A percentile compares a stretch with the other conserved stretches of the same genome.
Evolutionary conservation across 257 asterid genomes (phyloP).

Genomic region (Echium plantagineum): DNA sequence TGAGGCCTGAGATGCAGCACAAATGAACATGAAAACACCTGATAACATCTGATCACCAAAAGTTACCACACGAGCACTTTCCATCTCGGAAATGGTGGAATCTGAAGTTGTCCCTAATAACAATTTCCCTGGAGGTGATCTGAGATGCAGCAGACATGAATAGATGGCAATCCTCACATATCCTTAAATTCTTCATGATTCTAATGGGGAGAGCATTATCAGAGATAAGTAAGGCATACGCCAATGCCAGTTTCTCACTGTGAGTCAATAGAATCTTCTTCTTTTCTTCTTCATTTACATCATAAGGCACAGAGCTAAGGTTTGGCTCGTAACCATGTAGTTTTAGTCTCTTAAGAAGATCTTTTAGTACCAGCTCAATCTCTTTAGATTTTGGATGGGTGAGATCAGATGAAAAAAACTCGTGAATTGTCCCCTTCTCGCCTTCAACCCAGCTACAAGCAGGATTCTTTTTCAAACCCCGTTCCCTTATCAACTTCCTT

Average conservation of each 20-base stretch:
- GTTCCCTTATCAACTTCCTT: slow-evolving; percentile 37
- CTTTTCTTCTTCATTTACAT: slow-evolving; percentile 57
- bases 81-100: slow-evolving; percentile 75
- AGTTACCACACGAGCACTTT: slow-evolving; percentile 61
- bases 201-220: slow-evolving; percentile 29
- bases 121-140: slow-evolving; percentile 45
- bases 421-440: slow-evolving; percentile 49
- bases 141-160: slow-evolving; percentile 55
- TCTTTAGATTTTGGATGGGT: slow-evolving; percentile 41
- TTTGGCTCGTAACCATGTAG: slow-evolving; percentile 45
- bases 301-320: slow-evolving; percentile 42
- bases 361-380: slow-evolving; percentile 28
- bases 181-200: slow-evolving; percentile 69
- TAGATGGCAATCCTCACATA: slow-evolving; percentile 77
- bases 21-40: not conserved
- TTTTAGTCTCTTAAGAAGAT: slow-evolving; percentile 24
- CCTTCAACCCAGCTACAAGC: slow-evolving; percentile 73
- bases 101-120: slow-evolving; percentile 69
- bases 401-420: slow-evolving; percentile 56
- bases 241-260: slow-evolving; percentile 72
- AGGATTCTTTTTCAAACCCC: slow-evolving; percentile 49
- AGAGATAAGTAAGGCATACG: slow-evolving; percentile 33
- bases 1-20: no score
- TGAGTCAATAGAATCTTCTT: slow-evolving; percentile 47
- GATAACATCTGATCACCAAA: slow-evolving; percentile 38